Evolutionary conservation across 768 basidiomycete species (phyloP).

Genomic region (Clavaria fumosa): DNA sequence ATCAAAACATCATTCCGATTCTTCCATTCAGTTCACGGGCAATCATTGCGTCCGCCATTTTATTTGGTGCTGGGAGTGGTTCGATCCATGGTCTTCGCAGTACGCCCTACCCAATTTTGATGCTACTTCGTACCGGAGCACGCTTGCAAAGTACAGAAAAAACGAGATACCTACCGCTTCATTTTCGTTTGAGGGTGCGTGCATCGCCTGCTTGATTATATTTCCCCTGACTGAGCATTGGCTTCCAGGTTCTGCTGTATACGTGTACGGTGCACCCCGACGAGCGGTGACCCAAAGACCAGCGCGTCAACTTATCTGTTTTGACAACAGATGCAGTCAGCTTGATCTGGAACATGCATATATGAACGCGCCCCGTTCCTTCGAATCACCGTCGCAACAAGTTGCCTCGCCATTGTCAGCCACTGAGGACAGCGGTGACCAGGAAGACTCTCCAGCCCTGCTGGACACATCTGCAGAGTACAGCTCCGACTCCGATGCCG

Average conservation of each 20-base stretch:
- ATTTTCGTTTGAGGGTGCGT: neutral
- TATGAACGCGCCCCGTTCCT: neutral
- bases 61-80: neutral
- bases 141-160: neutral
- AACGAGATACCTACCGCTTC: neutral
- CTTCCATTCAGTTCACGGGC: neutral
- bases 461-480: too few species aligned
- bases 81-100: neutral
- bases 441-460: too few species aligned
- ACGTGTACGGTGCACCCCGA: neutral
- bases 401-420: too few species aligned
- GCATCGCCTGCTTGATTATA: neutral
- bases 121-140: neutral
- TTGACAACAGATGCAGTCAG: neutral
- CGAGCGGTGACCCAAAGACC: neutral
- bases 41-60: neutral
- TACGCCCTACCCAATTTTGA: neutral
- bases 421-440: too few species aligned
- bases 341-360: neutral
- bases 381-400: neutral
- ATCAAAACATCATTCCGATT: neutral
- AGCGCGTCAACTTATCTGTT: neutral
- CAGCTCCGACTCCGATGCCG: neutral
- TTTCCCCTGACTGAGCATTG: neutral
- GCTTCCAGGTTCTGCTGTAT: neutral